A percentile compares a stretch with the other conserved stretches of the same genome.
Conservation (phyloP, 768 basidiomycete species). For the Serendipita indica region DNA sequence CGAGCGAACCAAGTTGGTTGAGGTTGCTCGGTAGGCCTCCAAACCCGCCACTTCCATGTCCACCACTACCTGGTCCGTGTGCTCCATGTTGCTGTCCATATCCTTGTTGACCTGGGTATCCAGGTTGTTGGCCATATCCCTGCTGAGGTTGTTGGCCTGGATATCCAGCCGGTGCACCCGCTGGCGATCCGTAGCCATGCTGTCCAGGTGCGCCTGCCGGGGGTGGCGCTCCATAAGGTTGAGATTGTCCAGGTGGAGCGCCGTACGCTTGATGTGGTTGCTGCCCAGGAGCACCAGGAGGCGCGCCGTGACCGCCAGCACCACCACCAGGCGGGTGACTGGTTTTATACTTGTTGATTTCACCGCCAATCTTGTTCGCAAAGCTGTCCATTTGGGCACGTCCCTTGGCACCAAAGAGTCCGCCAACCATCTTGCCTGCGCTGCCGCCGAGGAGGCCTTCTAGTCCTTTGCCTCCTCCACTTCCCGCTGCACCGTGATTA, state of each 20-base stretch:
- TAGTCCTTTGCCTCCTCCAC: neutral
- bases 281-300: neutral
- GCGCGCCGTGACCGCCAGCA: neutral
- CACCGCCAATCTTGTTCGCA: neutral
- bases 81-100: constrained; percentile 15
- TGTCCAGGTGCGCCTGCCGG: neutral
- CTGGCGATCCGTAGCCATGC: neutral
- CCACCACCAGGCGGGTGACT: neutral
- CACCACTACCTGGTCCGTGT: neutral
- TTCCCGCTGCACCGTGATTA: neutral
- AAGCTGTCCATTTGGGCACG: neutral
- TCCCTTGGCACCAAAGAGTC: neutral
- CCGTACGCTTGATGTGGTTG: neutral
- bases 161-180: no score
- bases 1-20: neutral
- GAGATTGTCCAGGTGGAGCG: neutral
- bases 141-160: constrained; percentile 29
- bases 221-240: neutral
- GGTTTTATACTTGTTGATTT: neutral
- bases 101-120: constrained; percentile 42
- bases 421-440: constrained; percentile 7
- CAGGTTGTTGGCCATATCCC: constrained; percentile 68
- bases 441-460: constrained; percentile 2
- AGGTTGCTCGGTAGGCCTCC: neutral
- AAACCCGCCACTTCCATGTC: neutral